phyloP scores from a whole-genome alignment of 2,329 filamentous ascomycete genomes.

The Penicillium crustosum region DNA sequence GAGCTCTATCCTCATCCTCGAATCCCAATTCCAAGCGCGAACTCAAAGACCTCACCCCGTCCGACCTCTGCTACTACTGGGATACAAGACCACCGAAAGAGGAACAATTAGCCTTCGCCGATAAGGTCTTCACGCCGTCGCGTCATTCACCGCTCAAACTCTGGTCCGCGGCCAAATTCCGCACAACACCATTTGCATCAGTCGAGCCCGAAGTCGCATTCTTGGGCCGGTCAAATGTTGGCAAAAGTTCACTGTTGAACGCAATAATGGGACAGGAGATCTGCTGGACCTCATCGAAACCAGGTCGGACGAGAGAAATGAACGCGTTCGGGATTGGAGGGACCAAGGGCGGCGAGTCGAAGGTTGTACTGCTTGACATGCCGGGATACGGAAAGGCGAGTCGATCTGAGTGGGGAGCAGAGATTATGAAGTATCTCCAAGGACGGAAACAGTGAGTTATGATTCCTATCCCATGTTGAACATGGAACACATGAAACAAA shows the following conservation, averaged over 20 bases:
- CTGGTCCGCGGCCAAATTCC: slow-evolving; percentile 62
- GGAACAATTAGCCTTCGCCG: slow-evolving; percentile 47
- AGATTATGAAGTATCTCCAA: slow-evolving; percentile 68
- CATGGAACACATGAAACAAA: not conserved
- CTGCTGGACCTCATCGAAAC: slow-evolving; percentile 59
- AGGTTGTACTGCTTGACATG: slow-evolving; percentile 66
- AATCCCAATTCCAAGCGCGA: slow-evolving; percentile 28
- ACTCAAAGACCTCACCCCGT: slow-evolving; percentile 33
- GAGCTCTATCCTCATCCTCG: slow-evolving; percentile 5
- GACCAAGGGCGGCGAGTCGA: slow-evolving; percentile 44
- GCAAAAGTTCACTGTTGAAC: slow-evolving; percentile 68
- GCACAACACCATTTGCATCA: slow-evolving; percentile 55
- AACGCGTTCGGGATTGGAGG: slow-evolving; percentile 64
- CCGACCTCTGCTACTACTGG: slow-evolving; percentile 50
- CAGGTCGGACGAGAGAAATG: slow-evolving; percentile 64
- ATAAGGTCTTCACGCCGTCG: slow-evolving; percentile 46
- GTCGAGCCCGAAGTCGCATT: slow-evolving; percentile 63
- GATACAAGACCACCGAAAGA: slow-evolving; percentile 49
- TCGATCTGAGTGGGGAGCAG: slow-evolving; percentile 61
- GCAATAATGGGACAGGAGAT: slow-evolving; percentile 55
- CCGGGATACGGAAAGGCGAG: slow-evolving; percentile 68
- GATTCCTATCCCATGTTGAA: not conserved
- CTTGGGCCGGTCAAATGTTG: slow-evolving; percentile 68
- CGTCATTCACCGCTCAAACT: slow-evolving; percentile 56
- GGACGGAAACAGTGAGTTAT: slow-evolving; percentile 57